phyloP scores from a whole-genome alignment of 2,329 filamentous ascomycete species.

The Fusarium tuaranense region DNA sequence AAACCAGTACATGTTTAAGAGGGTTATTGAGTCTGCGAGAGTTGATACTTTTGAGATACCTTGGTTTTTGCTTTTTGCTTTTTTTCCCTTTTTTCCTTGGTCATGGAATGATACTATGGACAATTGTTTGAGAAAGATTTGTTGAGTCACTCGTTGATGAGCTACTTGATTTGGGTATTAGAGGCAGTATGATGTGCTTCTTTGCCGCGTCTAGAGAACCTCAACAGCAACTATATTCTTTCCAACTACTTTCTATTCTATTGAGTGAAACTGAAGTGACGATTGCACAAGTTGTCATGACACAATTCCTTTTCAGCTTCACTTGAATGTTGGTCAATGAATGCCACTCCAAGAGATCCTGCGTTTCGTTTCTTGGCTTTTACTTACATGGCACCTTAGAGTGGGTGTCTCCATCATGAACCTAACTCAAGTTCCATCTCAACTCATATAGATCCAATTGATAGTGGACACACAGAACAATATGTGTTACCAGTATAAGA shows the following conservation, averaged over 20 bases:
- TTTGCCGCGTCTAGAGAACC: background rate
- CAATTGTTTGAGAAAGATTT: background rate
- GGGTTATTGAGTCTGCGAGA: slow-evolving; percentile 27
- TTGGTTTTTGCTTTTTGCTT: background rate
- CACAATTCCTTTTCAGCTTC: background rate
- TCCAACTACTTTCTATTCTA: background rate
- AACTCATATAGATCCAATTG: background rate
- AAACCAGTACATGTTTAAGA: slow-evolving; percentile 37
- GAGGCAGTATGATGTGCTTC: background rate
- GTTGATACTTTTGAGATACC: slow-evolving; percentile 30
- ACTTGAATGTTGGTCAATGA: background rate
- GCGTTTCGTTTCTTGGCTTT: background rate
- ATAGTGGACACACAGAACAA: background rate
- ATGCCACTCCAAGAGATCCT: background rate
- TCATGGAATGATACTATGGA: background rate
- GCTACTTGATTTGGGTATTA: background rate
- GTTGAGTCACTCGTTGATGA: slow-evolving; percentile 19
- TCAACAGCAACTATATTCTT: background rate
- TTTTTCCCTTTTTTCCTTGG: background rate
- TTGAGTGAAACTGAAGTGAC: background rate
- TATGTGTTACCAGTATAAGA: background rate
- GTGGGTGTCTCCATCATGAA: background rate
- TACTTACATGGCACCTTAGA: background rate
- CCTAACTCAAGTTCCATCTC: background rate
- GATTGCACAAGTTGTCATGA: background rate